A percentile compares a stretch with the other conserved stretches of the same genome.
Conservation (phyloP, 495 filamentous ascomycete genomes). For the Daldinia caldariorum region DNA sequence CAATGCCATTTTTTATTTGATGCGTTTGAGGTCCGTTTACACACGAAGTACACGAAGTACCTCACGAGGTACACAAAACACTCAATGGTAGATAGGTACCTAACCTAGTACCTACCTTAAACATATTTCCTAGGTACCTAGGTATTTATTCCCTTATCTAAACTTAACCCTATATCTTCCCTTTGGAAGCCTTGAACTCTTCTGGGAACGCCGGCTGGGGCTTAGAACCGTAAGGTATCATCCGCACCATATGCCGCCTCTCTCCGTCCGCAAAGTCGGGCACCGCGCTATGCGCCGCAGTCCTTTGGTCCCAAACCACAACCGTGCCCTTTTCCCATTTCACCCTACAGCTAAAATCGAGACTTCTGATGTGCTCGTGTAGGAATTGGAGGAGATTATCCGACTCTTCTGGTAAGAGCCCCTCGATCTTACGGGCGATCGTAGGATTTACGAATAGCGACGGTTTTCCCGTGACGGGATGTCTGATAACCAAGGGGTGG, state of each 20-base stretch:
- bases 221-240: constrained; percentile 25
- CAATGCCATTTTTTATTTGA: no score
- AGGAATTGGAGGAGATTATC: constrained; percentile 72
- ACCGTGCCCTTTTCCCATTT: constrained; percentile 68
- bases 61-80: no score
- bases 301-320: constrained; percentile 65
- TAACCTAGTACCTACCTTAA: no score
- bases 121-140: no score
- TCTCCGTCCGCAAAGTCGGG: constrained; percentile 34
- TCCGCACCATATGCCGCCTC: constrained; percentile 22
- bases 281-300: constrained; percentile 26
- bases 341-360: constrained; percentile 68
- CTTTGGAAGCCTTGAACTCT: neutral
- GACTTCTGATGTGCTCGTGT: constrained; percentile 69
- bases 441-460: constrained; percentile 55
- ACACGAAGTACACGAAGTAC: no score
- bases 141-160: no score
- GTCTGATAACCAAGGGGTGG: constrained; percentile 70
- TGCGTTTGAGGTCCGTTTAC: no score
- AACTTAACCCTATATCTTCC: neutral
- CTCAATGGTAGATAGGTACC: no score
- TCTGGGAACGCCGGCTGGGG: constrained; percentile 32
- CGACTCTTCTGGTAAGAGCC: constrained; percentile 74
- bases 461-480: constrained; percentile 58
- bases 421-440: constrained; percentile 60